phyloP scores from a whole-genome alignment of 1,284 basidiomycete genomes.

The Agaricales sp. region DNA sequence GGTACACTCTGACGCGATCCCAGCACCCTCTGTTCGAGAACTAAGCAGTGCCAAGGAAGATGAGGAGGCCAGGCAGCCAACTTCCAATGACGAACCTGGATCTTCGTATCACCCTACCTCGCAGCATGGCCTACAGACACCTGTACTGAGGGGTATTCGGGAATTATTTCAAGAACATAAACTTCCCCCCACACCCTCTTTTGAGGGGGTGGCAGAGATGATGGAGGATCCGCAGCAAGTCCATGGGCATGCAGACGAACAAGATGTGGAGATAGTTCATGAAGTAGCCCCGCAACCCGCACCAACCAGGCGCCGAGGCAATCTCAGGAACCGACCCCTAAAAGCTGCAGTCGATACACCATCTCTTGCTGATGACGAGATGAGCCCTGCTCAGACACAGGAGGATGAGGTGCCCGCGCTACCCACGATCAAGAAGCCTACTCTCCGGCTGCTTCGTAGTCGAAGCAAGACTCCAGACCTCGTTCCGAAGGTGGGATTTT shows the following conservation, averaged over 20 bases:
- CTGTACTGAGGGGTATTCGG: slow-evolving; percentile 24
- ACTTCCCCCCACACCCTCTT: slow-evolving; percentile 15
- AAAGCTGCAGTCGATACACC: slow-evolving; percentile 8
- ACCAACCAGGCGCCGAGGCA: not conserved
- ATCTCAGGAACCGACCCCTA: not conserved
- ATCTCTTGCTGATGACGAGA: slow-evolving; percentile 14
- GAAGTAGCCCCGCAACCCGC: not conserved
- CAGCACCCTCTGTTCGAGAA: not conserved
- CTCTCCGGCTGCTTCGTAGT: not conserved
- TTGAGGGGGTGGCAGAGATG: slow-evolving; percentile 25
- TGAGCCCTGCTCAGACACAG: slow-evolving; percentile 5
- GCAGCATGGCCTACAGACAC: slow-evolving; percentile 18
- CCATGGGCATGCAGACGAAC: not conserved
- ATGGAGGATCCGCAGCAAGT: slow-evolving; percentile 18
- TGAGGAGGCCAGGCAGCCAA: not conserved
- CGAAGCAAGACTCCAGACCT: not conserved
- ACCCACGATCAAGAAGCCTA: not conserved
- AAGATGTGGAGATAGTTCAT: no score
- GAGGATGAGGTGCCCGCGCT: not conserved
- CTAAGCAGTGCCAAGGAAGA: not conserved
- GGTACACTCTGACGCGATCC: not conserved
- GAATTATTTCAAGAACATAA: slow-evolving; percentile 17
- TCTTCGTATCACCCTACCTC: no score
- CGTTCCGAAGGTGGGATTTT: not conserved
- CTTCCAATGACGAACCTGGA: not conserved